Base-by-base conservation (phyloP, 768 basidiomycete genomes). In the Mycena kentingensis region DNA sequence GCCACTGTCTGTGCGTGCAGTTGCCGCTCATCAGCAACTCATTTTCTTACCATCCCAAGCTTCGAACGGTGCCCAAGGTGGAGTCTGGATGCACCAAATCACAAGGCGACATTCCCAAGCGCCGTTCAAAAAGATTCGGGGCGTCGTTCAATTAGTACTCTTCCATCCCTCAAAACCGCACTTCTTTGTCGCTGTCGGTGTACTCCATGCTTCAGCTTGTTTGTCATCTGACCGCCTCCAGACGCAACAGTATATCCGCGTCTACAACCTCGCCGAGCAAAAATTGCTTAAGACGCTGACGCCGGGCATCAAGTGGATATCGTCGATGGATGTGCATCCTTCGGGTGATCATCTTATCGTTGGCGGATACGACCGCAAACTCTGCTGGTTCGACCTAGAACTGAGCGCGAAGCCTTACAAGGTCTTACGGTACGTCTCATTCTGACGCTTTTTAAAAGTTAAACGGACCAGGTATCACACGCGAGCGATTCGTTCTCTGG, bases 371-470 rank as follows among this genome's bases (percentile, higher is more conserved):
- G 97, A 99, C 74, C 87, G 90, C 61, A 97, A 98, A 69, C 74
- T 99, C 15, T 95, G 93, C 69, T 99, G 97, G 97, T 98, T 98
- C 70, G 97, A 99, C 74, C 77, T 99, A 59, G 97, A 98, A 65
- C 83, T 99, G 49, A 92, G 88, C 61, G 88, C 91, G 57, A 97
- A 96, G 69, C 97, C 97, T 1, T 99, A 96, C 80, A 98, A 97
- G 73, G 84, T 97, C 49, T 74, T 99, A 62, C 83, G 93, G 93
- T 92, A 69, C 60, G 79, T 70, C 32, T 46, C 52, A 35, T 27
- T 34, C 19, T 49, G 29, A 25, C 8, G 25, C 38, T 34, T 34
- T 52, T 46, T 49, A 36, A 36, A 43, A 25, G 39, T 31, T 21
- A 28, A 26, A 25, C 28, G 29, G 29, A 26, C 39, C 66, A 96